phyloP scores from a whole-genome alignment of 352 stramenopile genomes.

The Phytophthora palmivora region DNA sequence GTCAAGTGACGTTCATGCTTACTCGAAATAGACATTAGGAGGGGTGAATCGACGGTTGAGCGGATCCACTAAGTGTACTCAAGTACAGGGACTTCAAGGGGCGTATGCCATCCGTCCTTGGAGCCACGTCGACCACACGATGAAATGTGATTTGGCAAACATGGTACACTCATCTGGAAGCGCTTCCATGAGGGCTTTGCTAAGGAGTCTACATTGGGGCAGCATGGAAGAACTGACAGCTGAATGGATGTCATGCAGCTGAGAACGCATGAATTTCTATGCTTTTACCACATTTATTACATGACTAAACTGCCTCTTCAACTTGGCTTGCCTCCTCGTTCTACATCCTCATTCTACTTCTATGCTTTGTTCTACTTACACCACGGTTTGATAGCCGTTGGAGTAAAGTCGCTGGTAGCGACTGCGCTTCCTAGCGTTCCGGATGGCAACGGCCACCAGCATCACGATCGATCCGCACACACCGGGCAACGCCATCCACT shows the following conservation, averaged over 20 bases:
- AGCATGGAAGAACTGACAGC: conserved; percentile 2
- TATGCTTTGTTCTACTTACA: conserved; percentile 17
- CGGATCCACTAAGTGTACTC: conserved; percentile 18
- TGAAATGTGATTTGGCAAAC: conserved; percentile 18
- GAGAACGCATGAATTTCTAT: conserved; percentile 9
- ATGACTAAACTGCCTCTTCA: conserved; percentile 4
- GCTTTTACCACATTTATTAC: conserved; percentile 7
- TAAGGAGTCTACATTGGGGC: too few species aligned
- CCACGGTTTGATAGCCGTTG: conserved; percentile 32
- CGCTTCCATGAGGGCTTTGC: neutral
- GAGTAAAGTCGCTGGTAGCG: conserved; percentile 57
- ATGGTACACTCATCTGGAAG: conserved; percentile 25
- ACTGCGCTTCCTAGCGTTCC: conserved; percentile 52
- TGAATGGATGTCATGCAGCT: conserved; percentile 6
- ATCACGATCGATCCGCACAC: conserved; percentile 34
- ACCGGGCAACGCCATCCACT: conserved; percentile 30
- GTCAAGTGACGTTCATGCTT: neutral
- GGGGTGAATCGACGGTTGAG: conserved; percentile 24
- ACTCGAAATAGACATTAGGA: conserved; percentile 5
- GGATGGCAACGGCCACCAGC: conserved; percentile 46
- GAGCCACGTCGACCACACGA: conserved; percentile 17
- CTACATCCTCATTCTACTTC: neutral
- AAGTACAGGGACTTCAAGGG: conserved; percentile 17
- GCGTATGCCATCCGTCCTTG: conserved; percentile 13
- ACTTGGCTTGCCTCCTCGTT: too few species aligned